These are phyloP conservation scores for Entophlyctis luteolus DNA, from an alignment of 192 early-diverging fungal species.

Conservation along the genomic window DNA sequence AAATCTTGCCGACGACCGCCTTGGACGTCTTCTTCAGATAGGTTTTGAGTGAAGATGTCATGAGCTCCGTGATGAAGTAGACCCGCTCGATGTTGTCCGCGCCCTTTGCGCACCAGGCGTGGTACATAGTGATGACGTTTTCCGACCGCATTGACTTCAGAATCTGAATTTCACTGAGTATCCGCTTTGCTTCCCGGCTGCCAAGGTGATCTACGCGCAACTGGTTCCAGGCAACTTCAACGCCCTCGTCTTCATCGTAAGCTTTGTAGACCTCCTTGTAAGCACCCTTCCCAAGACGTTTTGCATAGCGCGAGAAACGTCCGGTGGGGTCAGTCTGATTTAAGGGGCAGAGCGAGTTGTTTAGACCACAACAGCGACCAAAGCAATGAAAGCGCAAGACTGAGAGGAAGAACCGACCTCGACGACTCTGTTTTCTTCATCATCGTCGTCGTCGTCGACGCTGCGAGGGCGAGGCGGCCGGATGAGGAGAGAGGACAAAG, in stretches of 20 bases:
- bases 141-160: conserved; percentile 73
- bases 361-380: too few relatives aligned
- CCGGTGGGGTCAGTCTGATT: conserved; percentile 59
- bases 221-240: conserved; percentile 89
- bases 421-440: conserved; percentile 7
- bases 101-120: conserved; percentile 30
- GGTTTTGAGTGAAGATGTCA: conserved; percentile 77
- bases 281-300: conserved; percentile 73
- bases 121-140: conserved; percentile 56
- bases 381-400: too few relatives aligned
- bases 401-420: background rate
- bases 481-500: too few relatives aligned
- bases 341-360: too few relatives aligned
- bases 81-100: conserved; percentile 60
- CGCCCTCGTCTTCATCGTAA: conserved; percentile 82
- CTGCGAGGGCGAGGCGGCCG: background rate
- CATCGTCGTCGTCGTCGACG: conserved; percentile 4
- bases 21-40: conserved; percentile 69
- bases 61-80: conserved; percentile 84
- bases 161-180: conserved; percentile 58
- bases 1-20: conserved; percentile 57
- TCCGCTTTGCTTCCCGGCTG: conserved; percentile 39
- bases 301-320: conserved; percentile 59
- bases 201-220: conserved; percentile 52
- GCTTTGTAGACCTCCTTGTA: conserved; percentile 86